A percentile compares a stretch with the other conserved stretches of the same genome.
Conservation (phyloP, 768 basidiomycete genomes). For the Lactarius hengduanensis region DNA sequence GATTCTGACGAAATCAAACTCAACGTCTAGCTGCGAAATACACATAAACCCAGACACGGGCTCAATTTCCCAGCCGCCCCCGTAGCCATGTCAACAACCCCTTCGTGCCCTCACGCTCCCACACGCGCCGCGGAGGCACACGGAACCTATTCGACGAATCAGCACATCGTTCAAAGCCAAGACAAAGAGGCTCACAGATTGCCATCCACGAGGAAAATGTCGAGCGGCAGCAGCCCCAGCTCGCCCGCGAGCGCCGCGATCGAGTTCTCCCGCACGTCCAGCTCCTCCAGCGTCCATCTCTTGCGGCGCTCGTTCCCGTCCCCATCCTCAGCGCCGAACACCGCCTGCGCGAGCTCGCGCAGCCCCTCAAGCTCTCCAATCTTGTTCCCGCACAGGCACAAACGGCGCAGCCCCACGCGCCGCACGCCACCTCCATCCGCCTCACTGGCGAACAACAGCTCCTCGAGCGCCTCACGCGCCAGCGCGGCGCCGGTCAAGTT, state of each 20-base stretch:
- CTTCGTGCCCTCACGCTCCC: slow-evolving; percentile 86
- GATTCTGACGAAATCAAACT: background rate
- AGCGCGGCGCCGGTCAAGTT: slow-evolving; percentile 54
- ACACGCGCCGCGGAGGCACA: slow-evolving; percentile 74
- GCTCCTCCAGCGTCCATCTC: slow-evolving; percentile 73
- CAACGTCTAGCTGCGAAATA: background rate
- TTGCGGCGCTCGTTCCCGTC: slow-evolving; percentile 46
- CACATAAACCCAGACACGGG: background rate
- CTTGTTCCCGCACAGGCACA: slow-evolving; percentile 68
- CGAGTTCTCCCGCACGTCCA: slow-evolving; percentile 82
- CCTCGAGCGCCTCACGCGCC: slow-evolving; percentile 45
- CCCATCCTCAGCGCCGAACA: slow-evolving; percentile 51
- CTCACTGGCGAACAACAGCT: slow-evolving; percentile 44
- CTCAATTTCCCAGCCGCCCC: slow-evolving; percentile 51
- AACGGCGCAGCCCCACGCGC: slow-evolving; percentile 59
- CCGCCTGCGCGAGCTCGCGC: slow-evolving; percentile 49
- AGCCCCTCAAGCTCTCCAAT: slow-evolving; percentile 63
- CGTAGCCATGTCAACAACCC: slow-evolving; percentile 77
- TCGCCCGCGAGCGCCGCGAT: slow-evolving; percentile 66
- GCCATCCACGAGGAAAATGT: slow-evolving; percentile 81
- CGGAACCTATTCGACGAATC: slow-evolving; percentile 56
- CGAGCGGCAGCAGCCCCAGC: slow-evolving; percentile 72
- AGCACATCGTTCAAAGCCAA: background rate
- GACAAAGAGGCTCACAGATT: slow-evolving; percentile 59
- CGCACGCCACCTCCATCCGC: background rate